phyloP scores from a whole-genome alignment of 2,329 filamentous ascomycete species.

The Monilinia fructigena region DNA sequence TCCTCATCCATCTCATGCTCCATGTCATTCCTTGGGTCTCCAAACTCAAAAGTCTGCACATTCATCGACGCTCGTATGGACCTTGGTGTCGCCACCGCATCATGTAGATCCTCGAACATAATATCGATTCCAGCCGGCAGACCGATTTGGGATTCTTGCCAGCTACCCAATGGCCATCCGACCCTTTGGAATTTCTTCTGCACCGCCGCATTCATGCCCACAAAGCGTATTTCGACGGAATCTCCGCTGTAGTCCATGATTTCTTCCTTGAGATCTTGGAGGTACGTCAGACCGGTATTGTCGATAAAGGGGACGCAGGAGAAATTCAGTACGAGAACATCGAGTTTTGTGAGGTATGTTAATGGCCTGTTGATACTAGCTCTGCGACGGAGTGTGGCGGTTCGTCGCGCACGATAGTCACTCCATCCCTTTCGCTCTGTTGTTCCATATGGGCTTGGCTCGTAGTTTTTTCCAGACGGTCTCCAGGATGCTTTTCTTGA shows the following conservation, averaged over 20 bases:
- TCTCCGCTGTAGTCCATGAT: constrained; percentile 26
- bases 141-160: constrained; percentile 19
- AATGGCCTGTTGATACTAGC: constrained; percentile 21
- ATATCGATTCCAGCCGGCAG: constrained; percentile 14
- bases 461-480: constrained; percentile 1
- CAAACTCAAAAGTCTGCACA: constrained; percentile 1
- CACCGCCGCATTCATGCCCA: constrained; percentile 28
- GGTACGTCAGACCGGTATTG: constrained; percentile 24
- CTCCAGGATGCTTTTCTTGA: constrained; percentile 15
- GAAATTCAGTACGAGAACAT: constrained; percentile 30
- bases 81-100: constrained; percentile 4
- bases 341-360: constrained; percentile 22
- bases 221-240: constrained; percentile 30
- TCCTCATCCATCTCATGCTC: constrained; percentile 10
- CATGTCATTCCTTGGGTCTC: constrained; percentile 8
- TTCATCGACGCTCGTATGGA: constrained; percentile 13
- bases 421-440: constrained; percentile 4
- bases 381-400: constrained; percentile 2
- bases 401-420: constrained; percentile 4
- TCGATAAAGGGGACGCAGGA: constrained; percentile 29
- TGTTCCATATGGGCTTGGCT: neutral
- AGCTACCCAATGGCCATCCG: constrained; percentile 10
- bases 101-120: constrained; percentile 11
- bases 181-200: constrained; percentile 25
- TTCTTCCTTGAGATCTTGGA: constrained; percentile 26